Evolutionary conservation across 2,329 filamentous ascomycete species (phyloP), one percentile per base, ranked within the genome.

Genomic region (Acrocalymma vagum): DNA sequence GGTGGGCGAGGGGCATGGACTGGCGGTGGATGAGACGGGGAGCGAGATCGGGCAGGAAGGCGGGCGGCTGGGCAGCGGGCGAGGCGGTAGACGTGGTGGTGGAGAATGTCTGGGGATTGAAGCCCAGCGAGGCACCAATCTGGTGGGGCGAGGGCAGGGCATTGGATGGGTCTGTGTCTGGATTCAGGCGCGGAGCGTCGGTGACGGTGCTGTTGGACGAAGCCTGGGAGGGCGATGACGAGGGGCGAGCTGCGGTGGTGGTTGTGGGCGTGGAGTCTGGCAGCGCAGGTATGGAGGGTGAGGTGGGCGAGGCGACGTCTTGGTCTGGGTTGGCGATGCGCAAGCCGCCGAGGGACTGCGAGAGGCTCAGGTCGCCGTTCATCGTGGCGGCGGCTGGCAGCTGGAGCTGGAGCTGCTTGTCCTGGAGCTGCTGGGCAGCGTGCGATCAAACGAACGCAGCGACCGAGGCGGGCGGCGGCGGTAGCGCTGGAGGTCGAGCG

Each of bases 281-380:
- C 31, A 48, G 51, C 29, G 53, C 10, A 5, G 26, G 35, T 18
- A 42, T 45, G n/a, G 58, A 54, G 44, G 59, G 59, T 48, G 57
- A 57, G 39, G 58, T 58, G 37, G 60, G 58, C 8, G 53, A 44
- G 33, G 44, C 48, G 47, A 76, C 76, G 47, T 82, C 80, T 74
- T 94, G 85, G 75, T 96, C 92, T 39, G 93, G 93, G 72, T 97
- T 99, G 62, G 94, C 93, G 71, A 99, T 97, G 70, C 93, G 90
- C 72, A 99, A 79, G 63, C 93, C 93, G 65, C 94, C 94, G 64
- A 97, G 81, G 65, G 90, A 90, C 76, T 92, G 88, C 66, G 91
- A 94, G 56, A 97, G 84, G 73, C 89, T 95, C 69, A 96, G 77
- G 77, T 96, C 91, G 72, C 89, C 90, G 76, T 91, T 90, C 91